A percentile compares a stretch with the other conserved stretches of the same genome.
These are phyloP conservation scores for Cocos nucifera DNA, from an alignment of 176 grass and related monocot species.

Conservation along the genomic window DNA sequence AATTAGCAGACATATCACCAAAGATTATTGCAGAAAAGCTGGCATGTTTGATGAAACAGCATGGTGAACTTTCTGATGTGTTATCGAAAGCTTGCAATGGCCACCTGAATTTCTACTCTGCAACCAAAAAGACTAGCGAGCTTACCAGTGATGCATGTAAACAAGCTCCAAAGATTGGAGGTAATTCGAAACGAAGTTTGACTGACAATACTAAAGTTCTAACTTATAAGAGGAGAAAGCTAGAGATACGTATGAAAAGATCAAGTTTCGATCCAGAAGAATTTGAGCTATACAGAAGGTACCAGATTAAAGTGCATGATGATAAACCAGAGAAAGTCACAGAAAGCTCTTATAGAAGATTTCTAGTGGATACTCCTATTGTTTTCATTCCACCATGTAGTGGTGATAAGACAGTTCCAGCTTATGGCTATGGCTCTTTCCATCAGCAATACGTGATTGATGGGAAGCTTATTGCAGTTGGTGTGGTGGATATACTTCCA, in stretches of 20 bases:
- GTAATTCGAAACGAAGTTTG: slow-evolving; percentile 37
- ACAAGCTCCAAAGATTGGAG: slow-evolving; percentile 28
- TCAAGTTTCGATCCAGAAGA: slow-evolving; percentile 89
- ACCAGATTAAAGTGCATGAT: slow-evolving; percentile 82
- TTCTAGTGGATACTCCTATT: slow-evolving; percentile 84
- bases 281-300: slow-evolving; percentile 69
- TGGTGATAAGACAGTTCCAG: slow-evolving; percentile 48
- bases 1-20: slow-evolving; percentile 47
- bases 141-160: slow-evolving; percentile 1
- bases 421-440: slow-evolving; percentile 86
- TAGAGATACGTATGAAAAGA: slow-evolving; percentile 58
- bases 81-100: slow-evolving; percentile 78
- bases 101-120: slow-evolving; percentile 87
- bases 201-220: slow-evolving; percentile 16
- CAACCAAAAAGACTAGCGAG: slow-evolving; percentile 20
- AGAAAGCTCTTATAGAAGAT: slow-evolving; percentile 62
- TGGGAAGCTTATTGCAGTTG: slow-evolving; percentile 91
- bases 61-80: slow-evolving; percentile 40
- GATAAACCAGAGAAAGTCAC: slow-evolving; percentile 57
- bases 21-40: slow-evolving; percentile 78
- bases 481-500: slow-evolving; percentile 89
- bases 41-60: slow-evolving; percentile 25
- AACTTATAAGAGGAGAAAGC: slow-evolving; percentile 51
- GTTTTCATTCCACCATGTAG: slow-evolving; percentile 46
- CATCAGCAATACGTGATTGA: slow-evolving; percentile 96